A percentile compares a stretch with the other conserved stretches of the same genome.
phyloP scores from a whole-genome alignment of 352 stramenopile species.

The Globisporangium cylindrosporum region DNA sequence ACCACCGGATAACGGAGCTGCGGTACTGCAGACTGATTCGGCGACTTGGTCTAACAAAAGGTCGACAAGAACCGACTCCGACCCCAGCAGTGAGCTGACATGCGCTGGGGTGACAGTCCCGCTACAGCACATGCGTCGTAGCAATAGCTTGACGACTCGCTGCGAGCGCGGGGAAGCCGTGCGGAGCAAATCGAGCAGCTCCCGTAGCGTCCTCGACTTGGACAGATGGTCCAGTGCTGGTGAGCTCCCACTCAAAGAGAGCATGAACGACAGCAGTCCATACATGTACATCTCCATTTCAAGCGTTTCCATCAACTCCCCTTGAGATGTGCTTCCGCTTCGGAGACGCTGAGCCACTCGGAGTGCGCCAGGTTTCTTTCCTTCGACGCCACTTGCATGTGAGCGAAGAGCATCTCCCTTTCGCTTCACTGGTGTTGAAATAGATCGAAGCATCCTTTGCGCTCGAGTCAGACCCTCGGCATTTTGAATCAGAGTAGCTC shows the following conservation, averaged over 20 bases:
- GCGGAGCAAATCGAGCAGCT: slow-evolving; percentile 73
- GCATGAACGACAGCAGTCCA: slow-evolving; percentile 68
- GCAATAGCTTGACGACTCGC: slow-evolving; percentile 77
- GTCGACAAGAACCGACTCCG: slow-evolving; percentile 80
- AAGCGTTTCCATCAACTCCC: slow-evolving; percentile 62
- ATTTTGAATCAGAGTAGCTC: slow-evolving; percentile 65
- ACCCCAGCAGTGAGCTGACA: slow-evolving; percentile 72
- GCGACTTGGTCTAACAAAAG: slow-evolving; percentile 84
- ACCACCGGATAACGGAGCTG: slow-evolving; percentile 55
- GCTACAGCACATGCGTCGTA: slow-evolving; percentile 69
- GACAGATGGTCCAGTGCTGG: slow-evolving; percentile 57
- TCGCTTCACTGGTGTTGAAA: slow-evolving; percentile 71
- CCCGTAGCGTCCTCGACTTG: slow-evolving; percentile 60
- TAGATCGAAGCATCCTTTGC: slow-evolving; percentile 80
- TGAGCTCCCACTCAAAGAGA: slow-evolving; percentile 71
- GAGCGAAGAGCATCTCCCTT: slow-evolving; percentile 37
- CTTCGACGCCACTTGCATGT: slow-evolving; percentile 42
- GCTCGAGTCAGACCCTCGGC: slow-evolving; percentile 73
- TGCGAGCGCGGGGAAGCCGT: slow-evolving; percentile 76
- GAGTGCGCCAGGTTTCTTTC: not conserved
- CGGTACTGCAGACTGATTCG: slow-evolving; percentile 80
- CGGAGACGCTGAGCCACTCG: slow-evolving; percentile 11
- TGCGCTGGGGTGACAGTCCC: slow-evolving; percentile 63
- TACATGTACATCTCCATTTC: slow-evolving; percentile 81
- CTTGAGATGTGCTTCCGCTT: slow-evolving; percentile 32